phyloP scores from a whole-genome alignment of 306 rosid genomes.

The Benincasa hispida region DNA sequence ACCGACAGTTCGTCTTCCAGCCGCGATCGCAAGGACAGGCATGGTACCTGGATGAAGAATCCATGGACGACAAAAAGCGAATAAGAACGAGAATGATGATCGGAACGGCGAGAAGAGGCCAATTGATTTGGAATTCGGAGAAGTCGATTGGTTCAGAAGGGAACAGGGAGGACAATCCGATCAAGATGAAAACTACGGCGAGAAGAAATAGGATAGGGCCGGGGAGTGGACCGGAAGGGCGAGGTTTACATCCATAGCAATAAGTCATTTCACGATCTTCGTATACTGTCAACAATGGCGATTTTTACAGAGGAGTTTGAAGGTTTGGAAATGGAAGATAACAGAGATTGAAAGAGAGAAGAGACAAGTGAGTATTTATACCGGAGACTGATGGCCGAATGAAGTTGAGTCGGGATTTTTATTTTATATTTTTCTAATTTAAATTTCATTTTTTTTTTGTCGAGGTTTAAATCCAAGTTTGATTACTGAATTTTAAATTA shows the following conservation, averaged over 20 bases:
- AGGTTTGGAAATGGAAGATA: neutral
- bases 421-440: no score
- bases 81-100: slow-evolving; percentile 29
- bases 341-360: neutral
- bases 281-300: neutral
- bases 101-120: slow-evolving; percentile 22
- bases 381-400: neutral
- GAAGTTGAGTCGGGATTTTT: neutral
- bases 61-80: slow-evolving; percentile 26
- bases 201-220: slow-evolving; percentile 25
- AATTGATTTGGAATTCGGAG: slow-evolving; percentile 24
- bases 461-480: no score
- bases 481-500: no score
- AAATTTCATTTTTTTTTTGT: no score
- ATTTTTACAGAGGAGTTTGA: neutral
- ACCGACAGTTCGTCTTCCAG: slow-evolving; percentile 6
- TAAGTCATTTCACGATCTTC: neutral
- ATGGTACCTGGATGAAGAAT: neutral
- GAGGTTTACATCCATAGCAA: neutral
- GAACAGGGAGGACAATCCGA: slow-evolving; percentile 11
- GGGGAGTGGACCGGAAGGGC: slow-evolving; percentile 14
- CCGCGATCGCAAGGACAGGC: slow-evolving; percentile 3
- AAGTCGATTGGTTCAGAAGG: slow-evolving; percentile 1
- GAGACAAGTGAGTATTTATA: neutral
- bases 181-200: slow-evolving; percentile 12